A percentile compares a stretch with the other conserved stretches of the same genome.
Conservation (phyloP, 768 basidiomycete genomes). For the Candolleomyces aberdarensis region DNA sequence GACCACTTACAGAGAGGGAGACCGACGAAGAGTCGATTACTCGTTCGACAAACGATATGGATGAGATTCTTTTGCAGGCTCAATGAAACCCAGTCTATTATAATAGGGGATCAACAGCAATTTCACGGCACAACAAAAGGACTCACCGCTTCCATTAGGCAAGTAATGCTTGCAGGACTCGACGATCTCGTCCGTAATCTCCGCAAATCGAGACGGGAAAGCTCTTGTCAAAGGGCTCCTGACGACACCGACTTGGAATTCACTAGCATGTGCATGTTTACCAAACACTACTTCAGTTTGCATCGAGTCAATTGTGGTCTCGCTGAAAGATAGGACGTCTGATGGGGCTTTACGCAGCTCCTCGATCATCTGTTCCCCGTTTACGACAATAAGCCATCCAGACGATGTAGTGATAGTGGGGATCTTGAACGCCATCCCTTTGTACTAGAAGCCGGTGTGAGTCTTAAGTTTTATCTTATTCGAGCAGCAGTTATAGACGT, state of each 20-base stretch:
- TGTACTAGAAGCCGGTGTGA: conserved; percentile 3
- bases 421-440: conserved; percentile 10
- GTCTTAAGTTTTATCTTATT: too few species aligned
- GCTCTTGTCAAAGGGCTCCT: conserved; percentile 33
- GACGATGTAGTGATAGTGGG: neutral
- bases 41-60: conserved; percentile 15
- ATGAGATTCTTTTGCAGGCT: conserved; percentile 2
- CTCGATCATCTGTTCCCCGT: conserved; percentile 26
- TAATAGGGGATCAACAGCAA: too few species aligned
- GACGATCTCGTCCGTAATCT: conserved; percentile 43
- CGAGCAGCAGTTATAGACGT: neutral
- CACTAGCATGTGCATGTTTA: neutral
- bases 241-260: conserved; percentile 12
- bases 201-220: conserved; percentile 31
- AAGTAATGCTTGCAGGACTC: conserved; percentile 38
- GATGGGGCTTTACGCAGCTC: conserved; percentile 40
- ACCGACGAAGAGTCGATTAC: conserved; percentile 21
- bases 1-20: conserved; percentile 18
- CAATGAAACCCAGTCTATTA: neutral
- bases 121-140: neutral
- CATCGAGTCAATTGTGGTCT: conserved; percentile 21
- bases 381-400: conserved; percentile 38
- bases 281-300: neutral
- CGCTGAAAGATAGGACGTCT: conserved; percentile 30
- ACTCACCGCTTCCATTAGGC: conserved; percentile 23